Evolutionary conservation across 768 basidiomycete genomes (phyloP).

Genomic region (Arthromyces matolae): DNA sequence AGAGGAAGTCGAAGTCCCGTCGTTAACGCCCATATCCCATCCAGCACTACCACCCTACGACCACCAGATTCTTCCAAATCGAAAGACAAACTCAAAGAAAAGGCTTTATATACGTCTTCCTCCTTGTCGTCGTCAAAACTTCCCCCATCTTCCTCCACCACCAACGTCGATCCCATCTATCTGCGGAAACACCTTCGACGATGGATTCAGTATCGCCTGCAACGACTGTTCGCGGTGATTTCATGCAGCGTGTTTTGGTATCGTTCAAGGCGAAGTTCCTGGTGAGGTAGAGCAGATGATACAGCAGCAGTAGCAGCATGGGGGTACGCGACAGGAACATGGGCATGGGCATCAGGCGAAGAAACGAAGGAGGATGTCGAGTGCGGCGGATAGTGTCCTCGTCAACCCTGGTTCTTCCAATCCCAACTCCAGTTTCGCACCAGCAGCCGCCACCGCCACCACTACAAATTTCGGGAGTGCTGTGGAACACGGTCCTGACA

Average conservation of each 20-base stretch:
- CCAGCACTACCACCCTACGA: too few relatives aligned
- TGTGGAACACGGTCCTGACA: slow-evolving; percentile 47
- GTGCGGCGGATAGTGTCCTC: too few relatives aligned
- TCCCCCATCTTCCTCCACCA: too few relatives aligned
- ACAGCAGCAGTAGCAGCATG: slow-evolving; percentile 37
- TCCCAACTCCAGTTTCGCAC: background rate
- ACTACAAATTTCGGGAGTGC: background rate
- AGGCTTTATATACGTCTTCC: too few relatives aligned
- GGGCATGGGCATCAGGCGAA: too few relatives aligned
- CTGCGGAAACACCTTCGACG: slow-evolving; percentile 65
- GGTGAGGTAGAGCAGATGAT: slow-evolving; percentile 77
- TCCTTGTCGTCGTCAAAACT: too few relatives aligned
- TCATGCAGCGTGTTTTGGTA: slow-evolving; percentile 74
- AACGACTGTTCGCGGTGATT: slow-evolving; percentile 76
- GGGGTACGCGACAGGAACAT: slow-evolving; percentile 26
- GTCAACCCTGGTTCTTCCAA: too few relatives aligned
- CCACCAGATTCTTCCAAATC: too few relatives aligned
- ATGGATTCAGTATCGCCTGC: slow-evolving; percentile 78
- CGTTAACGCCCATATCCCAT: too few relatives aligned
- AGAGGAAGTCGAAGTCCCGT: too few relatives aligned
- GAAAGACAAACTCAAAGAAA: too few relatives aligned
- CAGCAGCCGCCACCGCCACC: slow-evolving; percentile 10
- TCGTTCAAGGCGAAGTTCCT: slow-evolving; percentile 54
- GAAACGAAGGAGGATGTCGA: too few relatives aligned
- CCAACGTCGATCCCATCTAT: slow-evolving; percentile 66